phyloP scores from a whole-genome alignment of 495 filamentous ascomycete genomes.

The Patellaria atrata region DNA sequence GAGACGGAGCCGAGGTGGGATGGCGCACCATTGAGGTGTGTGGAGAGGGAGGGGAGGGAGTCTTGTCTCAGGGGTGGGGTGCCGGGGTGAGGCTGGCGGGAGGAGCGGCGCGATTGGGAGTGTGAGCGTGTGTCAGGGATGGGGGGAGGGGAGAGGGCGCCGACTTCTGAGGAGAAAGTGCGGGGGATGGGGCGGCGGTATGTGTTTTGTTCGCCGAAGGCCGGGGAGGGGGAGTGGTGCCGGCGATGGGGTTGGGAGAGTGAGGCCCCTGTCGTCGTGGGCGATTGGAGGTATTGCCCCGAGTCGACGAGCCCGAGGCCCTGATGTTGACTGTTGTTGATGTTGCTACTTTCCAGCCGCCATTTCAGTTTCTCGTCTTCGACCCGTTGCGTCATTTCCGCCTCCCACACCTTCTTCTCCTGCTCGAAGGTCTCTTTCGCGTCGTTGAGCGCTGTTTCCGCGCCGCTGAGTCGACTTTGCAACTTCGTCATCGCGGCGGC shows the following conservation, averaged over 20 bases:
- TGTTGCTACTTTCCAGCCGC: slow-evolving; percentile 40
- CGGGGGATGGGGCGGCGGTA: slow-evolving; percentile 18
- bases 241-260: slow-evolving; percentile 13
- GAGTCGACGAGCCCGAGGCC: slow-evolving; percentile 2
- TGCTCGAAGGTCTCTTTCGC: slow-evolving; percentile 48
- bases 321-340: neutral
- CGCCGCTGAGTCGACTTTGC: slow-evolving; percentile 47
- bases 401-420: slow-evolving; percentile 53
- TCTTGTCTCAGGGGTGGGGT: slow-evolving; percentile 24
- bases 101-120: neutral
- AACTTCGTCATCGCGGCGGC: slow-evolving; percentile 49
- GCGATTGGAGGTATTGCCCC: slow-evolving; percentile 17
- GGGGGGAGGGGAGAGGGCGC: slow-evolving; percentile 24
- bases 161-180: slow-evolving; percentile 16
- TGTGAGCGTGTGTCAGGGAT: slow-evolving; percentile 27
- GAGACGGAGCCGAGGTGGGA: slow-evolving; percentile 5
- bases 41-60: slow-evolving; percentile 18
- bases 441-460: slow-evolving; percentile 45
- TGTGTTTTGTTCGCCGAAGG: slow-evolving; percentile 13
- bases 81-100: slow-evolving; percentile 14
- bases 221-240: slow-evolving; percentile 12
- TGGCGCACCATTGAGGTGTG: slow-evolving; percentile 15
- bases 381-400: slow-evolving; percentile 43
- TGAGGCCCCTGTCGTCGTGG: slow-evolving; percentile 10
- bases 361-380: slow-evolving; percentile 66